phyloP scores from a whole-genome alignment of 345 rosid species.

The Pistacia vera region DNA sequence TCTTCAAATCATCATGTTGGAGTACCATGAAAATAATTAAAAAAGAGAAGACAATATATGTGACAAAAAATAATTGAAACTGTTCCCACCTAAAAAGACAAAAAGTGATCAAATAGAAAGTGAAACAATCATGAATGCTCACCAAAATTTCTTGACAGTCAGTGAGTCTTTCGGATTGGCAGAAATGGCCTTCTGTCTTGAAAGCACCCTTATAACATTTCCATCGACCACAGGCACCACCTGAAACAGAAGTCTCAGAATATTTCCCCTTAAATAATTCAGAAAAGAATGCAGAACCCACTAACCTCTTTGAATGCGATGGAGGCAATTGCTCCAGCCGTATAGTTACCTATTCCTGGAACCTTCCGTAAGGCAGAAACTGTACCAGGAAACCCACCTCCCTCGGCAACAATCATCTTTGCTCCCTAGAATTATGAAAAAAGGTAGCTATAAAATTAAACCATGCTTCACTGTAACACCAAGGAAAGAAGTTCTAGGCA shows the following conservation, averaged over 20 bases:
- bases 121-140: constrained; percentile 26
- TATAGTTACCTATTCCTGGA: constrained; percentile 76
- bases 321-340: constrained; percentile 78
- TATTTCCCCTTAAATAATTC: neutral
- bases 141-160: constrained; percentile 73
- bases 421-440: constrained; percentile 53
- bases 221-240: constrained; percentile 78
- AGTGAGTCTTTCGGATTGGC: constrained; percentile 76
- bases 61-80: neutral
- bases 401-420: constrained; percentile 52
- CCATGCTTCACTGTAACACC: neutral
- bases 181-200: constrained; percentile 77
- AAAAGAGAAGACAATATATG: neutral
- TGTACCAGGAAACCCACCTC: constrained; percentile 54
- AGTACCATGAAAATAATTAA: neutral
- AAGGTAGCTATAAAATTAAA: neutral
- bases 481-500: neutral
- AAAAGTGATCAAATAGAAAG: neutral
- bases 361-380: constrained; percentile 53
- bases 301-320: constrained; percentile 76
- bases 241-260: constrained; percentile 35
- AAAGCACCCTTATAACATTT: constrained; percentile 68
- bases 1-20: neutral
- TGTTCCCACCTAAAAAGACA: neutral
- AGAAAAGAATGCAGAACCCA: constrained; percentile 22